phyloP scores from a whole-genome alignment of 305 asterid species.

The Rubia balearica region DNA sequence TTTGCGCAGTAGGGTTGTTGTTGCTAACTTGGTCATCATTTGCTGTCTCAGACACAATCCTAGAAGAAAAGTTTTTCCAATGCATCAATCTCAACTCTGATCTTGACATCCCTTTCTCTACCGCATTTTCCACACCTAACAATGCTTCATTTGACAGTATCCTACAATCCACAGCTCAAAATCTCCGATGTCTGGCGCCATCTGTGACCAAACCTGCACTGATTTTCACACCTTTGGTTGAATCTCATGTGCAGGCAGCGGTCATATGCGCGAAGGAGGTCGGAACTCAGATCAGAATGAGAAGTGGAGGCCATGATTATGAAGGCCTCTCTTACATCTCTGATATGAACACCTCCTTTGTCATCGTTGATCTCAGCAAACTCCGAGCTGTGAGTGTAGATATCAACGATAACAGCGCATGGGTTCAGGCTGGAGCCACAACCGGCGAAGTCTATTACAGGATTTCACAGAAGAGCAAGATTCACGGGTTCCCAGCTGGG shows the following conservation, averaged over 20 bases:
- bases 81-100: constrained; percentile 66
- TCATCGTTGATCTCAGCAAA: constrained; percentile 42
- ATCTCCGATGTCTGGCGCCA: constrained; percentile 44
- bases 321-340: constrained; percentile 69
- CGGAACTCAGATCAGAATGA: constrained; percentile 41
- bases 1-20: constrained; percentile 24
- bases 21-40: constrained; percentile 20
- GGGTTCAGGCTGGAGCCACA: constrained; percentile 35
- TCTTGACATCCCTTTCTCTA: constrained; percentile 51
- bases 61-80: constrained; percentile 35
- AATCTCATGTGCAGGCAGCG: constrained; percentile 60
- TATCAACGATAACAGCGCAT: constrained; percentile 20
- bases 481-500: constrained; percentile 68
- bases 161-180: constrained; percentile 58
- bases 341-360: constrained; percentile 28
- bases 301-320: constrained; percentile 81
- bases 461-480: constrained; percentile 50
- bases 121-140: constrained; percentile 51
- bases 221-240: constrained; percentile 56
- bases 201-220: constrained; percentile 56
- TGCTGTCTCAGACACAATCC: constrained; percentile 35
- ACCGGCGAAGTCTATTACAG: constrained; percentile 54
- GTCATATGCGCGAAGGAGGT: constrained; percentile 47
- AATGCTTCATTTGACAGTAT: constrained; percentile 43
- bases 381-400: constrained; percentile 36